Base-by-base conservation (phyloP, 768 basidiomycete species). In the Auriscalpium vulgare region DNA sequence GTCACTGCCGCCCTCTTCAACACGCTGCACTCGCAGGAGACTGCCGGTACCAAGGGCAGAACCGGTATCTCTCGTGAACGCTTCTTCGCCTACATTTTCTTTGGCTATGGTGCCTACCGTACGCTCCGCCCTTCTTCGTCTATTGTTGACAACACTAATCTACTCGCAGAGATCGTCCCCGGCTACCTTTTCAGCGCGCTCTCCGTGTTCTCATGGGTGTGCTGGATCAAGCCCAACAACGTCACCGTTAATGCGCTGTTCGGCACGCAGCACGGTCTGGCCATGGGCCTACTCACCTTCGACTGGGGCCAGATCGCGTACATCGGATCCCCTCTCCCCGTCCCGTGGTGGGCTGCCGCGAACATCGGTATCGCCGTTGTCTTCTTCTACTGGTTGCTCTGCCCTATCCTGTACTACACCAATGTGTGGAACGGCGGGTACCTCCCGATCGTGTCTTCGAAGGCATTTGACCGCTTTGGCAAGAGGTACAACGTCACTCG, bases 1-100 rank as follows among this genome's bases (percentile, higher is more conserved):
- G 85, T 88, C 37, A 82, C 77, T 9, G 87, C 87, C 60, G 84
- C 87, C 2, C 62, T 79, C 34, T 87, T 88, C 71, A 88, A 88
- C 62, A 88, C 87, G 1, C 73, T 88, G 0, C 89, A 91, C 68
- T 80, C 82, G 0, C 77, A 81, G 52, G 69, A 76, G 56, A 85
- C 85, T 59, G 75, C 80, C 3, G 87, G 87, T 50, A 76, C 78
- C 10, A 84, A 85, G 10, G 74, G 67, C 35, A 75, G 80, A 2
- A 23, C 40, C 21, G 85, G 85, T 38, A 70, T 91, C 47, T 80
- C 78, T 58, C 81, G 90, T 57, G 85, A 88, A 66, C 76, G 81
- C 9, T 92, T 90, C 75, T 91, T 91, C 76, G 58, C 81, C 56
- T 82, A 78, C 62, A 79, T 76, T 5, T 85, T 86, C 65, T 10